phyloP scores from a whole-genome alignment of 2,329 filamentous ascomycete species.

The Claviceps maximensis region DNA sequence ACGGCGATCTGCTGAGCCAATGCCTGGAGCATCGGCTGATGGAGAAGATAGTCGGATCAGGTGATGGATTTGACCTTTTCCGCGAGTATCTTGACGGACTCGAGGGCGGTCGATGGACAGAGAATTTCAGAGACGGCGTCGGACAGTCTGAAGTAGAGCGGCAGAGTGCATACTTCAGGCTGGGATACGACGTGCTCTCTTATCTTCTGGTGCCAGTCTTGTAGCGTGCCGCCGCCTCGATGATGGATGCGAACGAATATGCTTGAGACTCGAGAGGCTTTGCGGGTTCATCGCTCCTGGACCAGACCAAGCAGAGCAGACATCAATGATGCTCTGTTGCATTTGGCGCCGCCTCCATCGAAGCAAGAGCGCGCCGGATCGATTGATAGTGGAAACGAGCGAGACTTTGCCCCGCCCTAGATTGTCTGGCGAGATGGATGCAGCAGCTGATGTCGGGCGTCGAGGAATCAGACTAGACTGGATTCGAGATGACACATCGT shows the following conservation, averaged over 20 bases:
- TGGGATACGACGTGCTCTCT: conserved; percentile 41
- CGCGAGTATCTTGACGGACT: conserved; percentile 35
- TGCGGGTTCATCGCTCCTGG: no score
- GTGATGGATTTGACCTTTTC: conserved; percentile 27
- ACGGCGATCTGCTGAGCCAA: conserved; percentile 50
- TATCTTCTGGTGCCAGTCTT: conserved; percentile 39
- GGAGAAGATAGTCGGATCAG: conserved; percentile 26
- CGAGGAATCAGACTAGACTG: background rate
- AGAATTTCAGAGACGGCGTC: conserved; percentile 14
- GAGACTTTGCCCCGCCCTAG: no score
- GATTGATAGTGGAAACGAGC: no score
- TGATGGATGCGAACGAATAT: background rate
- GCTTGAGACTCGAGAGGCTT: background rate
- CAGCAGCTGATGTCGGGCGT: background rate
- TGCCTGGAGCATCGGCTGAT: conserved; percentile 35
- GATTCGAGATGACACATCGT: no score
- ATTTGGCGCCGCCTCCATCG: no score
- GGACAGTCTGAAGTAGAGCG: conserved; percentile 10
- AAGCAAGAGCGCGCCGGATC: no score
- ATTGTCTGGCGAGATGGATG: no score
- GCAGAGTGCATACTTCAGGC: conserved; percentile 26
- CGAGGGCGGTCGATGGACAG: conserved; percentile 31
- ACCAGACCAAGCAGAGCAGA: background rate
- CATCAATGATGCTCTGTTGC: no score
- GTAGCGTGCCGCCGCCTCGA: conserved; percentile 14